phyloP scores from a whole-genome alignment of 2,329 filamentous ascomycete species.

The Fusarium redolens region DNA sequence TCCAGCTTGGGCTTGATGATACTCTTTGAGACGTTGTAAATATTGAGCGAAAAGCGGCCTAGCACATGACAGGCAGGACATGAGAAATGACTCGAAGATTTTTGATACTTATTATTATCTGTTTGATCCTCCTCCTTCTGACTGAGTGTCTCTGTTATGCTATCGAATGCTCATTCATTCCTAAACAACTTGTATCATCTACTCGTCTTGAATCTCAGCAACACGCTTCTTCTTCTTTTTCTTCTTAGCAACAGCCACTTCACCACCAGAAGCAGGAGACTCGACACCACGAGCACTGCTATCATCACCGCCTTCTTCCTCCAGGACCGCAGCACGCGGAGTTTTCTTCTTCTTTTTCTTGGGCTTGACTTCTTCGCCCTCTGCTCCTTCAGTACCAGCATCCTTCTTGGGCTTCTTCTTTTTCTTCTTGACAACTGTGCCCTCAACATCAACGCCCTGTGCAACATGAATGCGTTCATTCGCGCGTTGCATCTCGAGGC shows the following conservation, averaged over 20 bases:
- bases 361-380: constrained; percentile 34
- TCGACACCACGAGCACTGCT: constrained; percentile 34
- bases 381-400: constrained; percentile 14
- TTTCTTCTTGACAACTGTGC: constrained; percentile 75
- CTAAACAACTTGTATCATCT: not conserved
- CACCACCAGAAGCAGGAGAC: constrained; percentile 30
- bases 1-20: constrained; percentile 4
- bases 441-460: constrained; percentile 74
- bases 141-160: constrained; percentile 4
- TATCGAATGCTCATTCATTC: constrained; percentile 9
- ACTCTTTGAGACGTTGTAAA: not conserved
- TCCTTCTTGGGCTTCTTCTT: constrained; percentile 62
- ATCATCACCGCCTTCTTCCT: constrained; percentile 31
- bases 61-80: constrained; percentile 3
- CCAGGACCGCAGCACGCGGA: constrained; percentile 22
- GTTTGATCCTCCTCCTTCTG: constrained; percentile 24
- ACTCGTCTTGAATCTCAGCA: constrained; percentile 46
- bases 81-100: constrained; percentile 2
- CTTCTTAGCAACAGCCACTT: constrained; percentile 57
- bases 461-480: constrained; percentile 80
- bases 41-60: not conserved
- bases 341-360: constrained; percentile 52
- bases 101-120: constrained; percentile 14
- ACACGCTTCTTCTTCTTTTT: constrained; percentile 59
- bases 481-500: constrained; percentile 89